Percentiles rank a stretch among this genome's conserved stretches.
Evolutionary conservation across 306 rosid species (phyloP).

Genomic region (Cucurbita ficifolia): DNA sequence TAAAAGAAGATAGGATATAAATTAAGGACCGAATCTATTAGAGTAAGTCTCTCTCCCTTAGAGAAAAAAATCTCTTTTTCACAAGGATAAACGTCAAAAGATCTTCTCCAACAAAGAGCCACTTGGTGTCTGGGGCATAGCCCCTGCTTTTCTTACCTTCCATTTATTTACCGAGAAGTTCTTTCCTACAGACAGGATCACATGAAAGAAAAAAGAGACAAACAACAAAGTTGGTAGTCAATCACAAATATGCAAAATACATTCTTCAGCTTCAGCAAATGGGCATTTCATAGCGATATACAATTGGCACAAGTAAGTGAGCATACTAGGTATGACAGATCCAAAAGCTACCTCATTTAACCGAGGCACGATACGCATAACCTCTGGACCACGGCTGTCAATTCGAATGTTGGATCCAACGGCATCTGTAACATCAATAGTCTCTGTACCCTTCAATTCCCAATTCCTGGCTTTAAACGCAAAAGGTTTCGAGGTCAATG

Average conservation of each 20-base stretch:
- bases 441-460: slow-evolving; percentile 94
- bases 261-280: background rate
- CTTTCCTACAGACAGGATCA: background rate
- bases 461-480: slow-evolving; percentile 97
- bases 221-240: background rate
- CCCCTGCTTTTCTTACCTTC: background rate
- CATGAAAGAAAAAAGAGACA: background rate
- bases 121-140: background rate
- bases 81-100: too few species aligned
- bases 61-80: too few species aligned
- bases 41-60: too few species aligned
- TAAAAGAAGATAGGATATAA: too few species aligned
- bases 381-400: slow-evolving; percentile 97
- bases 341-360: slow-evolving; percentile 62
- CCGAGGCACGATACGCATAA: slow-evolving; percentile 87
- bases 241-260: background rate
- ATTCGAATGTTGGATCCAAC: slow-evolving; percentile 95
- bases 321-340: background rate
- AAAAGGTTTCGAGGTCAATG: slow-evolving; percentile 94
- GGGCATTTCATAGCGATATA: background rate
- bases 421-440: slow-evolving; percentile 94
- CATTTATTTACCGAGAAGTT: background rate
- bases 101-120: background rate
- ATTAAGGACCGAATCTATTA: too few species aligned
- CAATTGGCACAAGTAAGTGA: background rate